These are phyloP conservation scores for Aristolochia californica DNA, from an alignment of 164 flowering plant genomes.

Conservation along the genomic window DNA sequence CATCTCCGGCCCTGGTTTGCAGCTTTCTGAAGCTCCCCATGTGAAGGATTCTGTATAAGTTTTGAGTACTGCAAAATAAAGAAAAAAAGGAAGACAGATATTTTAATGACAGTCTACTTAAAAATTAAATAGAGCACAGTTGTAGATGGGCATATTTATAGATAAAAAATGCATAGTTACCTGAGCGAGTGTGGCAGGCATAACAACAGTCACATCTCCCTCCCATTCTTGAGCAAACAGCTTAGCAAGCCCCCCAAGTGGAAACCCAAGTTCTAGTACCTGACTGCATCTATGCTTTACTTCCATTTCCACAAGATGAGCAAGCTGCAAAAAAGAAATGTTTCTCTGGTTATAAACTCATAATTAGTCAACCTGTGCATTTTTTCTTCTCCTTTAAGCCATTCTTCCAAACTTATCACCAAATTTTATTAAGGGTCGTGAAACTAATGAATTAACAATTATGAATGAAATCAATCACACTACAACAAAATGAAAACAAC, in stretches of 20 bases:
- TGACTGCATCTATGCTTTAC: slow-evolving; percentile 96
- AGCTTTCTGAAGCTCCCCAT: slow-evolving; percentile 82
- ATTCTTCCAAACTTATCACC: too few relatives aligned
- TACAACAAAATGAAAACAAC: not conserved
- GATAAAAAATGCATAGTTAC: slow-evolving; percentile 20
- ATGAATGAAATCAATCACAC: not conserved
- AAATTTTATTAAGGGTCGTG: too few relatives aligned
- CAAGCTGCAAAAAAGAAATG: slow-evolving; percentile 48
- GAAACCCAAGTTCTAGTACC: slow-evolving; percentile 88
- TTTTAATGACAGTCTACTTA: not conserved
- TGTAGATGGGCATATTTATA: not conserved
- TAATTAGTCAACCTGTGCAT: too few relatives aligned
- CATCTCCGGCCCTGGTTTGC: slow-evolving; percentile 91
- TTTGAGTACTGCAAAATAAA: slow-evolving; percentile 53
- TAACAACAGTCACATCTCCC: slow-evolving; percentile 95
- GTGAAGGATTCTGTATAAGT: slow-evolving; percentile 82
- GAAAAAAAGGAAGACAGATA: not conserved
- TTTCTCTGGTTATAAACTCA: too few relatives aligned
- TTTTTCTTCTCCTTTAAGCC: too few relatives aligned
- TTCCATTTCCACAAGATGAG: slow-evolving; percentile 95
- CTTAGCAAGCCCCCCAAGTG: slow-evolving; percentile 78
- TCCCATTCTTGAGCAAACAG: slow-evolving; percentile 99
- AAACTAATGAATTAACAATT: too few relatives aligned
- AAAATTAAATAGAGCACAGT: not conserved
- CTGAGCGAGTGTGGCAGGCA: slow-evolving; percentile 99